A percentile compares a stretch with the other conserved stretches of the same genome.
phyloP scores from a whole-genome alignment of 2,329 filamentous ascomycete genomes.

The Cordyceps fumosorosea region DNA sequence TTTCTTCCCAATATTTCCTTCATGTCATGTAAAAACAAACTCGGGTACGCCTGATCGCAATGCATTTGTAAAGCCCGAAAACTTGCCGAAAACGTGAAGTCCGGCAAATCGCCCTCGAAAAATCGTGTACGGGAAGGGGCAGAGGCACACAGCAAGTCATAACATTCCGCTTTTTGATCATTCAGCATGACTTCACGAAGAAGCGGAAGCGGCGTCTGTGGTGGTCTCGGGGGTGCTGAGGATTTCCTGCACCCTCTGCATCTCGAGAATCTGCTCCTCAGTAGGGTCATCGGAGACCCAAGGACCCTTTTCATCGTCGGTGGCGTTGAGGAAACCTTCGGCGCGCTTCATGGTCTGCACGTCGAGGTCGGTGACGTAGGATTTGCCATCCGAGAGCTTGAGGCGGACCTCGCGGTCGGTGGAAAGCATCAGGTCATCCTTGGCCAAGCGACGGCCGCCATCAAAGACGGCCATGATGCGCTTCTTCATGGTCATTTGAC shows the following conservation, averaged over 20 bases:
- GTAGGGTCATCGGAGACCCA: slow-evolving; percentile 72
- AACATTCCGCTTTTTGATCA: not conserved
- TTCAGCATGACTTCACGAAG: not conserved
- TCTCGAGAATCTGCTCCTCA: slow-evolving; percentile 52
- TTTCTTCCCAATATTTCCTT: slow-evolving; percentile 1
- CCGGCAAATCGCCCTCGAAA: not conserved
- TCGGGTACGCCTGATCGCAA: slow-evolving; percentile 12
- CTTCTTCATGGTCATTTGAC: slow-evolving; percentile 98
- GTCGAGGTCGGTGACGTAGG: slow-evolving; percentile 89
- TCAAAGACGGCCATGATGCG: slow-evolving; percentile 91
- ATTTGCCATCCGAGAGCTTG: slow-evolving; percentile 65
- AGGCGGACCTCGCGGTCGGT: slow-evolving; percentile 91
- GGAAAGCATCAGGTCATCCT: slow-evolving; percentile 98
- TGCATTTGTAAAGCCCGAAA: slow-evolving; percentile 6
- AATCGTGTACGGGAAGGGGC: slow-evolving; percentile 8
- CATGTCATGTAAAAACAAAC: slow-evolving; percentile 2
- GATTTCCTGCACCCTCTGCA: slow-evolving; percentile 54
- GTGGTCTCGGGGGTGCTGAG: slow-evolving; percentile 23
- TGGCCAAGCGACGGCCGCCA: slow-evolving; percentile 78
- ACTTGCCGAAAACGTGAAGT: not conserved
- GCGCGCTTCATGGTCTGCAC: slow-evolving; percentile 82
- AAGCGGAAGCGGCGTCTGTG: not conserved
- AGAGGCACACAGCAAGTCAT: slow-evolving; percentile 3
- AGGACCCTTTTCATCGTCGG: slow-evolving; percentile 78
- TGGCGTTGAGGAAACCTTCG: slow-evolving; percentile 74